phyloP scores from a whole-genome alignment of 1,139 yeast species.

The Saccharomycopsis crataegensis region DNA sequence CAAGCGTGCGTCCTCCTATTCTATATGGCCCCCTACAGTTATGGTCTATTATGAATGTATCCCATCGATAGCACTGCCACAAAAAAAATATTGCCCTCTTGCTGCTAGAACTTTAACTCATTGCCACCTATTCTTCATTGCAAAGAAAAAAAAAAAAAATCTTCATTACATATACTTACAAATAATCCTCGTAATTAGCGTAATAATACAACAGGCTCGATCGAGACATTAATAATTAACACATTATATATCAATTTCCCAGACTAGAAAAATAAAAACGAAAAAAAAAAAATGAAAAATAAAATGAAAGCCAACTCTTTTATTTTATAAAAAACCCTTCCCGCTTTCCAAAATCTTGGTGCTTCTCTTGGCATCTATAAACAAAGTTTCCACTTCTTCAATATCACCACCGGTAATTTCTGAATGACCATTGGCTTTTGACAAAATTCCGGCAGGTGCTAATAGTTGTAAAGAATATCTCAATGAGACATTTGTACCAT shows the following conservation, averaged over 20 bases:
- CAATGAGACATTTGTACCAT: constrained; percentile 70
- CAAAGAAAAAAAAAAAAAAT: no score
- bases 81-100: no score
- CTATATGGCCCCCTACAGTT: no score
- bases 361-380: constrained; percentile 75
- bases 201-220: no score
- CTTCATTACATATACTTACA: no score
- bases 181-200: no score
- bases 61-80: no score
- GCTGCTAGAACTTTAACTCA: no score
- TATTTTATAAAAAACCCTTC: not conserved
- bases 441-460: constrained; percentile 83
- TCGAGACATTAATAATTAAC: no score
- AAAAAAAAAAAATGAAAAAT: not conserved
- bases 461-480: constrained; percentile 88
- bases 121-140: no score
- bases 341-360: not conserved
- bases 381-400: constrained; percentile 78
- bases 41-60: no score
- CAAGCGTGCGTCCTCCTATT: no score
- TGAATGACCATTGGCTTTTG: constrained; percentile 63
- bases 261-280: not conserved
- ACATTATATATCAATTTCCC: not conserved
- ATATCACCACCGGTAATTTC: constrained; percentile 68
- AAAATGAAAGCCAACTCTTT: not conserved